Evolutionary conservation across 2,329 filamentous ascomycete genomes (phyloP).

Genomic region (Xylariaceae sp.): DNA sequence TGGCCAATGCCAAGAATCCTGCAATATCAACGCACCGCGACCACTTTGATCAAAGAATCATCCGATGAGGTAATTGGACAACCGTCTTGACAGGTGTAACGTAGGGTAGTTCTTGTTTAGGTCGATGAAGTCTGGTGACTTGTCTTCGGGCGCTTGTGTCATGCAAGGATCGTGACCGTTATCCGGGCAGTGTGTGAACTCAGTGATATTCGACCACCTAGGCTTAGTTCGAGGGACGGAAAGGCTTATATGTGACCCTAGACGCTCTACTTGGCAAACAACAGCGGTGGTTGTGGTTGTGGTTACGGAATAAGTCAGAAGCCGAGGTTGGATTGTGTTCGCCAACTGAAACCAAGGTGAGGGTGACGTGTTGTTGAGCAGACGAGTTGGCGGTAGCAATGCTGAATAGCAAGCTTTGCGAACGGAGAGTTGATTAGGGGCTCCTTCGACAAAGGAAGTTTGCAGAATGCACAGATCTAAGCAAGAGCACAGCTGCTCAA

Average conservation of each 20-base stretch:
- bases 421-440: constrained; percentile 21
- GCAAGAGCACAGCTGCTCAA: constrained; percentile 24
- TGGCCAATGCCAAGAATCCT: constrained; percentile 26
- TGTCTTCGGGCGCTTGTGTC: constrained; percentile 14
- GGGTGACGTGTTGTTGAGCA: constrained; percentile 31
- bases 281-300: constrained; percentile 19
- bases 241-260: constrained; percentile 48
- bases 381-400: constrained; percentile 13
- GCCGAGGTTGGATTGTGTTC: constrained; percentile 29
- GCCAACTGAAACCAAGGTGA: constrained; percentile 18
- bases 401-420: constrained; percentile 13
- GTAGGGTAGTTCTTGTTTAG: constrained; percentile 8
- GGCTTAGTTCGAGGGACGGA: constrained; percentile 36
- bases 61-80: constrained; percentile 19
- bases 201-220: not conserved
- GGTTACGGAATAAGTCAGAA: constrained; percentile 22
- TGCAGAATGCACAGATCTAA: constrained; percentile 19
- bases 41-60: constrained; percentile 26
- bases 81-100: constrained; percentile 3
- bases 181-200: constrained; percentile 6
- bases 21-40: constrained; percentile 27
- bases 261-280: constrained; percentile 22
- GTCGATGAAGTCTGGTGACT: constrained; percentile 17
- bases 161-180: constrained; percentile 6
- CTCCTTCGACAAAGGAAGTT: constrained; percentile 25